phyloP scores from a whole-genome alignment of 2,329 filamentous ascomycete species.

The Penicillium brevicompactum region DNA sequence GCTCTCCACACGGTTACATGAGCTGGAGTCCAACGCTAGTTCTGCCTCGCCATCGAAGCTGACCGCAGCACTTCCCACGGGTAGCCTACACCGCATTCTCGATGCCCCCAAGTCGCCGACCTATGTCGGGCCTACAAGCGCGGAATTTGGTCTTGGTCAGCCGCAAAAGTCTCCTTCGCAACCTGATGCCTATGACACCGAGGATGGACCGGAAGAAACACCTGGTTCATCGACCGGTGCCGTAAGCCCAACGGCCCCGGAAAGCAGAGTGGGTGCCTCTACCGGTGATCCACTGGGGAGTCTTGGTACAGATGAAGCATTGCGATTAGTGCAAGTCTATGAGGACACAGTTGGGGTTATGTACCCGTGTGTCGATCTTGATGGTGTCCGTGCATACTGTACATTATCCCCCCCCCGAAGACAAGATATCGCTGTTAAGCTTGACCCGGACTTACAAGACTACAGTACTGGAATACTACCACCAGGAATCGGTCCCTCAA shows the following conservation, averaged over 20 bases:
- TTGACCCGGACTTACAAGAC: not conserved
- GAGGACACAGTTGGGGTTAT: constrained; percentile 87
- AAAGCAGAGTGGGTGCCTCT: constrained; percentile 32
- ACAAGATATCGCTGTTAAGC: not conserved
- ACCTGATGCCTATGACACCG: not conserved
- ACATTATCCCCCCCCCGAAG: not conserved
- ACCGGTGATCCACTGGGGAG: constrained; percentile 72
- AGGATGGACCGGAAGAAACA: constrained; percentile 22
- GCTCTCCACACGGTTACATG: constrained; percentile 31
- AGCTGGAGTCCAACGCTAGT: constrained; percentile 25
- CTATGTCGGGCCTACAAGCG: constrained; percentile 39
- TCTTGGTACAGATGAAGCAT: constrained; percentile 72
- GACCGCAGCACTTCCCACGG: constrained; percentile 13
- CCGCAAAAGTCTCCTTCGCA: constrained; percentile 7
- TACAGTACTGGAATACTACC: constrained; percentile 27
- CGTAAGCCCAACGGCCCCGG: constrained; percentile 24
- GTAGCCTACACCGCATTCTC: constrained; percentile 30
- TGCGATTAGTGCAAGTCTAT: constrained; percentile 74
- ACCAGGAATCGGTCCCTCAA: constrained; percentile 4
- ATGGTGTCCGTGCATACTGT: constrained; percentile 59
- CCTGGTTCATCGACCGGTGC: constrained; percentile 21
- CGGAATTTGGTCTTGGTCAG: constrained; percentile 36
- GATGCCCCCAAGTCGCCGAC: constrained; percentile 36
- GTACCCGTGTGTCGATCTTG: constrained; percentile 80
- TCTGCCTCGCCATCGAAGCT: constrained; percentile 10